Evolutionary conservation across 208 protist genomes (phyloP).

Genomic region (Borovskyia barvae): DNA sequence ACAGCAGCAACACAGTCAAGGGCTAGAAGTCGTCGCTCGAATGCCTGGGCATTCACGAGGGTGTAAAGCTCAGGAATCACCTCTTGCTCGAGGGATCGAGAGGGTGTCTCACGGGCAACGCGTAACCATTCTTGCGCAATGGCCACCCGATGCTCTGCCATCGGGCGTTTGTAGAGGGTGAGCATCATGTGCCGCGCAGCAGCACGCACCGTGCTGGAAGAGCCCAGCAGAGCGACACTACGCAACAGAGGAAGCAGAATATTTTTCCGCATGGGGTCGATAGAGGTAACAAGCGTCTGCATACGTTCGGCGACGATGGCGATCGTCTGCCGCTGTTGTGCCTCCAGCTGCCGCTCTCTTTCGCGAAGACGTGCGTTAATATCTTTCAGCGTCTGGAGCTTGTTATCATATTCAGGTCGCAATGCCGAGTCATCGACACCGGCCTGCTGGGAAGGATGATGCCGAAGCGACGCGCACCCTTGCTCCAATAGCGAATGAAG

Average conservation of each 20-base stretch:
- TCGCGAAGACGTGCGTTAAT: slow-evolving; percentile 12
- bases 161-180: slow-evolving; percentile 55
- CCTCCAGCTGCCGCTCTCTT: slow-evolving; percentile 25
- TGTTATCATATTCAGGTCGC: neutral
- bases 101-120: slow-evolving; percentile 32
- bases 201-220: slow-evolving; percentile 26
- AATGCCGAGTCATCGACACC: neutral
- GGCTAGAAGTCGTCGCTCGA: slow-evolving; percentile 55
- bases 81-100: slow-evolving; percentile 47
- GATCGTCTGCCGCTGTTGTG: slow-evolving; percentile 24
- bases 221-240: slow-evolving; percentile 30
- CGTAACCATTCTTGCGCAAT: slow-evolving; percentile 53
- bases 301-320: slow-evolving; percentile 43
- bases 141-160: slow-evolving; percentile 27
- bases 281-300: slow-evolving; percentile 34
- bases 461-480: slow-evolving; percentile 9
- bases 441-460: neutral
- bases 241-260: slow-evolving; percentile 60
- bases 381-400: slow-evolving; percentile 2
- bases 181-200: slow-evolving; percentile 50
- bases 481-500: slow-evolving; percentile 13
- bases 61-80: slow-evolving; percentile 65
- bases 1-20: slow-evolving; percentile 51
- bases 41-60: slow-evolving; percentile 44
- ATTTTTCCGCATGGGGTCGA: slow-evolving; percentile 59